Conservation (phyloP, 2,329 filamentous ascomycete genomes). For the Lithohypha guttulata region DNA sequence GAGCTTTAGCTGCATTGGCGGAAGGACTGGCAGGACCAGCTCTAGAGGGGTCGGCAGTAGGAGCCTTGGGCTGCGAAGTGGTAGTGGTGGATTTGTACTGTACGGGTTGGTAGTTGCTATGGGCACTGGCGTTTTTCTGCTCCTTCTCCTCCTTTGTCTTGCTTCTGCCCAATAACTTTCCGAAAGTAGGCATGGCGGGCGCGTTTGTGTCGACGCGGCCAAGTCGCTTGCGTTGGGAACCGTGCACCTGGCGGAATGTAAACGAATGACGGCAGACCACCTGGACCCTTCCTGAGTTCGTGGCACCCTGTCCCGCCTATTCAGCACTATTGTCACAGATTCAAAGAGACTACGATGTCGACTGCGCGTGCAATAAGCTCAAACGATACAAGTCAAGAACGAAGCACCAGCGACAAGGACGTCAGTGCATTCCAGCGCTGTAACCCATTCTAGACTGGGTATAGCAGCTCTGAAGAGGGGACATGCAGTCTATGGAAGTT, state of each 20-base stretch:
- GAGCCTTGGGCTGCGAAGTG: conserved; percentile 51
- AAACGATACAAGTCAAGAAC: neutral
- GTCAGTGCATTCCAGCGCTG: neutral
- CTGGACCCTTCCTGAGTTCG: neutral
- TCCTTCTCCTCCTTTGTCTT: conserved; percentile 43
- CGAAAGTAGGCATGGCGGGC: conserved; percentile 74
- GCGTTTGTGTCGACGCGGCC: conserved; percentile 14
- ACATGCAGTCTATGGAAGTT: conserved; percentile 2
- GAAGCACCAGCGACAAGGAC: neutral
- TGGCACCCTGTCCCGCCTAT: neutral
- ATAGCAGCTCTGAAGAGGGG: conserved; percentile 7
- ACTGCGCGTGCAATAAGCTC: neutral
- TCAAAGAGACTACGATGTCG: neutral
- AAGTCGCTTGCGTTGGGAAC: conserved; percentile 13
- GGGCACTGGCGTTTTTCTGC: neutral
- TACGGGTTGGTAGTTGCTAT: conserved; percentile 15
- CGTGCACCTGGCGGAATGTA: conserved; percentile 9
- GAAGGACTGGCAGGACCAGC: conserved; percentile 24
- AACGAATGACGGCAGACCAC: conserved; percentile 8
- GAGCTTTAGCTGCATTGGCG: conserved; percentile 16
- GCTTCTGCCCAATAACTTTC: conserved; percentile 91
- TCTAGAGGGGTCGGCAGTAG: conserved; percentile 21
- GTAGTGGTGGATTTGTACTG: conserved; percentile 41
- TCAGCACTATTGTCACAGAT: conserved; percentile 3
- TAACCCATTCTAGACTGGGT: conserved; percentile 4